These are phyloP conservation scores for Artomyces pyxidatus DNA, from an alignment of 768 basidiomycete genomes.

Conservation along the genomic window DNA sequence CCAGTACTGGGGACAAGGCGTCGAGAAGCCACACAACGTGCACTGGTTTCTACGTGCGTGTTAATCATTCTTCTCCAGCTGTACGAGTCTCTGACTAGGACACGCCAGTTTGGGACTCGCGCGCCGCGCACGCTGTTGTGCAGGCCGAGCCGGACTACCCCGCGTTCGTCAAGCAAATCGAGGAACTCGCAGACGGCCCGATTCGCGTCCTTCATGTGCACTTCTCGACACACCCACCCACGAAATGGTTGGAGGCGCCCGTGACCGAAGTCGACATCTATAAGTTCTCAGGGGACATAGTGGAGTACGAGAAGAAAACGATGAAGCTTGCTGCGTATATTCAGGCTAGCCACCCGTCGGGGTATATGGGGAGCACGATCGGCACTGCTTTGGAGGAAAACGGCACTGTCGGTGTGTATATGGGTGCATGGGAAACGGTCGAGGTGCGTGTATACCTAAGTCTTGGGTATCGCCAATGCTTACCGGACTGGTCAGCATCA, in stretches of 20 bases:
- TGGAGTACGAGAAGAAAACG: background rate
- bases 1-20: background rate
- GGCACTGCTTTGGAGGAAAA: no score
- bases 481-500: no score
- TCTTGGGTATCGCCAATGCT: no score
- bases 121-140: background rate
- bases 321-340: no score
- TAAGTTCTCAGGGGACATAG: background rate
- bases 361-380: no score
- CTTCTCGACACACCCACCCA: background rate
- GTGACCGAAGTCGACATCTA: background rate
- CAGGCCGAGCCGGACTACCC: background rate
- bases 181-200: background rate
- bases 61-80: background rate
- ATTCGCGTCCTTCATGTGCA: background rate
- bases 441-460: no score
- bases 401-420: no score
- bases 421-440: no score
- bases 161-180: background rate
- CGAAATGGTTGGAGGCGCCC: background rate
- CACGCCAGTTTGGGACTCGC: background rate
- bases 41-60: background rate
- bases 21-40: background rate
- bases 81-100: background rate
- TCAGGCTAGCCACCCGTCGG: no score